These are phyloP conservation scores for Syzygium grande DNA, from an alignment of 345 rosid species.

Conservation along the genomic window DNA sequence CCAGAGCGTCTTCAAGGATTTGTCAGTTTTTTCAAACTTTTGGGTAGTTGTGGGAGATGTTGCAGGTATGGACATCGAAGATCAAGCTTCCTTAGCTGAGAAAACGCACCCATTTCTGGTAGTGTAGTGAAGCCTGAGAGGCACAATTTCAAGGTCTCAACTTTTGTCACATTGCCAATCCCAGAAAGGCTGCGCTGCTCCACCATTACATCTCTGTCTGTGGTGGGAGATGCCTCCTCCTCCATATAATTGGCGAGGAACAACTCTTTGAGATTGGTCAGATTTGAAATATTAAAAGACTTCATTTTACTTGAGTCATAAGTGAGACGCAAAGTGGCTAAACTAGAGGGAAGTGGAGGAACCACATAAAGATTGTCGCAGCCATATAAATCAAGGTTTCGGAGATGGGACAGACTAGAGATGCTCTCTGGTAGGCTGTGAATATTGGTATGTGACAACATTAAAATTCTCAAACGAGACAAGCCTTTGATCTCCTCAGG, in stretches of 20 bases:
- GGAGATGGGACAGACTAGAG: neutral
- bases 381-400: neutral
- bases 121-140: neutral
- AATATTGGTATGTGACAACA: neutral
- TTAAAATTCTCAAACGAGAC: neutral
- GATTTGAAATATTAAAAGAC: neutral
- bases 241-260: neutral
- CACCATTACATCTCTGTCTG: neutral
- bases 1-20: neutral
- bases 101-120: neutral
- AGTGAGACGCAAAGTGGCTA: neutral
- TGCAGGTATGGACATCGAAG: neutral
- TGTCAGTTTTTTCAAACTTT: neutral
- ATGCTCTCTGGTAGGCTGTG: neutral
- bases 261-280: neutral
- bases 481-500: neutral
- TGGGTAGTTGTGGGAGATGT: neutral
- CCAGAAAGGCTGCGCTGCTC: neutral
- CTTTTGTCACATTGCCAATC: neutral
- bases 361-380: neutral
- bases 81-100: neutral
- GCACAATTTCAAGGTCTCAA: neutral
- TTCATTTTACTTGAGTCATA: neutral
- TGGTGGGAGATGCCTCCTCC: accelerated
- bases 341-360: neutral